A percentile compares a stretch with the other conserved stretches of the same genome.
These are phyloP conservation scores for Coffea canephora DNA, from an alignment of 257 asterid species.

Conservation along the genomic window DNA sequence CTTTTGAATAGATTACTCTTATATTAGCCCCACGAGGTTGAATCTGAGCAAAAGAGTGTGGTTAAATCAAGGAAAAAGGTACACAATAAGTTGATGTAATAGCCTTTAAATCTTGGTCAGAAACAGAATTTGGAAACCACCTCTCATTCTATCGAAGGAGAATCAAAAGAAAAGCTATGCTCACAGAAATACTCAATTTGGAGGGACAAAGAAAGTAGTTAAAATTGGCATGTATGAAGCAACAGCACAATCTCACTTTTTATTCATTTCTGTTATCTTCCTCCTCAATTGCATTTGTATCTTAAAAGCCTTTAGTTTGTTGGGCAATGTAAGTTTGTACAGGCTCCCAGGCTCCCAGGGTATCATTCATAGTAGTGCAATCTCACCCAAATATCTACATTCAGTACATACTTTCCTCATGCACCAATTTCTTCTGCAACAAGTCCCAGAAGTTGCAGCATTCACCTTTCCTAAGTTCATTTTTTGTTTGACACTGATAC, in stretches of 20 bases:
- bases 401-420: background rate
- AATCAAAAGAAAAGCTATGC: background rate
- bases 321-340: background rate
- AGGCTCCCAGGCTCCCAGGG: background rate
- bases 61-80: background rate
- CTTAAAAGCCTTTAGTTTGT: too few species aligned
- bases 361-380: background rate
- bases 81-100: background rate
- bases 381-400: background rate
- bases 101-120: background rate
- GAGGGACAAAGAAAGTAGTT: background rate
- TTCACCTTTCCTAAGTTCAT: too few species aligned
- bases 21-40: background rate
- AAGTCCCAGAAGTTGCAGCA: background rate
- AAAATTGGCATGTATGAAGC: background rate
- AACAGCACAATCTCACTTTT: background rate
- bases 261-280: background rate
- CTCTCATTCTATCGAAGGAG: background rate
- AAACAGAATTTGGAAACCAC: background rate
- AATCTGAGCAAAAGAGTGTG: background rate
- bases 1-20: background rate
- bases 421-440: background rate
- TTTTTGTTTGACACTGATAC: background rate
- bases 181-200: background rate
- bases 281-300: background rate